These are phyloP conservation scores for Phanerochaete carnosa DNA, from an alignment of 768 basidiomycete genomes.

Conservation along the genomic window DNA sequence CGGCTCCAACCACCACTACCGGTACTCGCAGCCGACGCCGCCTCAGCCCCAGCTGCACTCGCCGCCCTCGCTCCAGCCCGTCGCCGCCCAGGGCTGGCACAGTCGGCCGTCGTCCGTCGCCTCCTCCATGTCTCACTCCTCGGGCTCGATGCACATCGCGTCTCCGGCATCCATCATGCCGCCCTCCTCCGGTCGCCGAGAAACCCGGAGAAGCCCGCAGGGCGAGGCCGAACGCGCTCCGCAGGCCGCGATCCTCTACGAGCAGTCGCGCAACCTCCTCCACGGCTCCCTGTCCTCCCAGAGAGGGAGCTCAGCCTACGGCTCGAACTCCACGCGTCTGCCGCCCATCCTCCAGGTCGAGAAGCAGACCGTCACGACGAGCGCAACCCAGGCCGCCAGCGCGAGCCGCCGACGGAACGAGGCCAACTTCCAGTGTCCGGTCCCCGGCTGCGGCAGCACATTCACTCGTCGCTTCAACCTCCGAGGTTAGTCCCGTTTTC, in stretches of 20 bases:
- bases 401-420: constrained; percentile 87
- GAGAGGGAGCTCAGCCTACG: neutral
- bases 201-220: constrained; percentile 28
- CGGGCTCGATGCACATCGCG: constrained; percentile 1
- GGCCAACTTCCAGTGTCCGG: constrained; percentile 70
- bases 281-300: constrained; percentile 7
- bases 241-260: constrained; percentile 53
- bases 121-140: neutral
- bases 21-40: constrained; percentile 10
- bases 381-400: constrained; percentile 89
- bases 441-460: constrained; percentile 36
- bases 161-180: constrained; percentile 6
- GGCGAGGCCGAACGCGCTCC: constrained; percentile 48
- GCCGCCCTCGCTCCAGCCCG: neutral
- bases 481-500: constrained; percentile 48
- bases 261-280: constrained; percentile 38
- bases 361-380: constrained; percentile 93
- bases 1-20: constrained; percentile 5
- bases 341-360: constrained; percentile 89
- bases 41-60: constrained; percentile 25
- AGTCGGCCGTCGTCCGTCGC: neutral
- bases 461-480: constrained; percentile 85
- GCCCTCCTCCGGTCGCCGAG: constrained; percentile 18
- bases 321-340: constrained; percentile 36
- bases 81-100: constrained; percentile 2